Evolutionary conservation across 495 filamentous ascomycete genomes (phyloP), one percentile per base, ranked within the genome.

Genomic region (Penicillium egyptiacum): DNA sequence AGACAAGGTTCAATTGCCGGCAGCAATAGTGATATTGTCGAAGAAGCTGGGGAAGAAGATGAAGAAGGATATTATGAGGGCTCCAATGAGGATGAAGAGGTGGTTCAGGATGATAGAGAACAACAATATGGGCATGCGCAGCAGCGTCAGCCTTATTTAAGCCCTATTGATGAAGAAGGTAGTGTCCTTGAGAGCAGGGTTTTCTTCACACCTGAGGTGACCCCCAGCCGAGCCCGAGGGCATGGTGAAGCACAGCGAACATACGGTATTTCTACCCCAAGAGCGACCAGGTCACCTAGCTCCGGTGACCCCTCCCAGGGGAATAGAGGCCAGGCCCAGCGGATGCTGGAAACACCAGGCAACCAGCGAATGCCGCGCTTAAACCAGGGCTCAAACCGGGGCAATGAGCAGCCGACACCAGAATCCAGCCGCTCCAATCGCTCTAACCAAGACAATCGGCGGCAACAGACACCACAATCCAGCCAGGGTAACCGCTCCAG

Each of bases 111-210:
- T 10, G 30, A 33, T 33, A 33, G 30, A 33, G 30, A 33, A 12
- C 30, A 33, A 33, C 30, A 12, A 12, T 33, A 33, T 33, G 11
- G 30, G 11, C 1, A 33, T 33, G 12, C 12, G 9, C 11, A 33
- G 30, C 11, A 33, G 30, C 30, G 9, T 44, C 20, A 14, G 20
- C 41, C 20, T 44, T 5, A 25, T 25, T 44, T 44, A 23, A 44
- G 17, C 41, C 41, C 41, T 44, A 44, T 44, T 44, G 19, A 44
- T 44, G 20, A 44, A 10, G 41, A 44, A 44, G 41, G 17, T n/a
- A 37, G 35, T 37, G 35, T 33, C 12, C 12, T 10, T 44, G 20
- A 44, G 41, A 10, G 5, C 41, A 2, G 41, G 10, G 6, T 4
- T 10, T 44, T 44, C 41, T 44, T 44, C 10, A 44, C 41, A 5